Percentiles rank a stretch among this genome's conserved stretches.
Evolutionary conservation across 2,329 filamentous ascomycete genomes (phyloP).

Genomic region (Exophiala sideris): DNA sequence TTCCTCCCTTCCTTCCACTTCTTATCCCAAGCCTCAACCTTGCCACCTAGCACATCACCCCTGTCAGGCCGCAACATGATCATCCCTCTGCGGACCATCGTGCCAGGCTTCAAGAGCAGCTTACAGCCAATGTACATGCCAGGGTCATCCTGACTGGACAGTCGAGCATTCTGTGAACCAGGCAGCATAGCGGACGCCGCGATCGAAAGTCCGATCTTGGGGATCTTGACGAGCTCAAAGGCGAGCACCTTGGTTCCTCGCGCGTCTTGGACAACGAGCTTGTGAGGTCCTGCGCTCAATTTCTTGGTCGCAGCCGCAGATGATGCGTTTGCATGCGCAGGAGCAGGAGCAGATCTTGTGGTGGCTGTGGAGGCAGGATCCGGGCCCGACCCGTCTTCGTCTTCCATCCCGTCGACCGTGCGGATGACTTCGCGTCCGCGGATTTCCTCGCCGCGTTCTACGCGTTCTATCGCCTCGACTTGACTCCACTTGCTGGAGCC

Average conservation of each 20-base stretch:
- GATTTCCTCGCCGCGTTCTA: conserved; percentile 51
- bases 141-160: conserved; percentile 26
- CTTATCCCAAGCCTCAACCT: conserved; percentile 75
- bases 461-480: conserved; percentile 64
- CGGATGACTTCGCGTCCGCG: conserved; percentile 77
- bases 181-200: conserved; percentile 10
- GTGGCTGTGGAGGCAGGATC: conserved; percentile 13
- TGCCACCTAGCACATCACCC: conserved; percentile 77
- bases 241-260: conserved; percentile 66
- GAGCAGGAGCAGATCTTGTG: conserved; percentile 1
- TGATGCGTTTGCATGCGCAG: conserved; percentile 19
- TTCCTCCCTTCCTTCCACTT: conserved; percentile 72
- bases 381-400: conserved; percentile 33
- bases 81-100: conserved; percentile 68
- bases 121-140: conserved; percentile 77
- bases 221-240: conserved; percentile 66
- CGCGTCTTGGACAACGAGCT: conserved; percentile 77
- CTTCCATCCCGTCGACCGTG: conserved; percentile 56
- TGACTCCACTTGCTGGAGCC: conserved; percentile 78
- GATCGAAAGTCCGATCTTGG: conserved; percentile 56
- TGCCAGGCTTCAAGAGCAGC: conserved; percentile 64
- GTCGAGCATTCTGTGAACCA: not conserved
- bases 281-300: conserved; percentile 62
- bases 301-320: conserved; percentile 1
- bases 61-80: conserved; percentile 70